Percentiles rank a stretch among this genome's conserved stretches.
phyloP scores from a whole-genome alignment of 768 basidiomycete genomes.

The Dentipellis fragilis region DNA sequence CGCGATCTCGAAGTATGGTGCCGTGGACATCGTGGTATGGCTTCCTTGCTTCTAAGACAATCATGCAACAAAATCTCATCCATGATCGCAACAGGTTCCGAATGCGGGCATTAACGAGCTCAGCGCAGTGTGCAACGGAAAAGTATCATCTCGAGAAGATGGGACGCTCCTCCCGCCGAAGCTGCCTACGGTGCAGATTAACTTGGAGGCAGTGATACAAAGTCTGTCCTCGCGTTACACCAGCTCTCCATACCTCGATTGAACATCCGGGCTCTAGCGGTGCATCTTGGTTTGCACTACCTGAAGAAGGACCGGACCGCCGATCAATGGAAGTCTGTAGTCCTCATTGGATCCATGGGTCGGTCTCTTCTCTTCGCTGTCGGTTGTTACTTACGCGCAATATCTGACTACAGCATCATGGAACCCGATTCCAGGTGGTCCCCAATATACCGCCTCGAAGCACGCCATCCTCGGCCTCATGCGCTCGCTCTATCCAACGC shows the following conservation, averaged over 20 bases:
- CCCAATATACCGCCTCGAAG: conserved; percentile 42
- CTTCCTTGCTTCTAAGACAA: not conserved
- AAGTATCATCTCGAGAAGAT: conserved; percentile 10
- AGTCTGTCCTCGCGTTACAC: conserved; percentile 23
- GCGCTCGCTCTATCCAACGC: conserved; percentile 28
- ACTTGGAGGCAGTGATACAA: conserved; percentile 37
- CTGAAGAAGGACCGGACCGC: conserved; percentile 26
- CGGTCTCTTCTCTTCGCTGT: not conserved
- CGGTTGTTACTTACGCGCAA: not conserved
- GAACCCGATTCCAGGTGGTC: conserved; percentile 30
- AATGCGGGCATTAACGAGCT: conserved; percentile 38
- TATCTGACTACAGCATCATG: conserved; percentile 33
- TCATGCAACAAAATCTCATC: not conserved
- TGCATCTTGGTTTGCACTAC: conserved; percentile 42
- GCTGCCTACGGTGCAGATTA: conserved; percentile 37
- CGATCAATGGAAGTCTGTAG: conserved; percentile 36
- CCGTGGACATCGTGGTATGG: conserved; percentile 45
- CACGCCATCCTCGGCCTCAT: conserved; percentile 45
- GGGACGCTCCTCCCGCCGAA: conserved; percentile 37
- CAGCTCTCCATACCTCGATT: not conserved
- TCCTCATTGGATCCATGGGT: conserved; percentile 50
- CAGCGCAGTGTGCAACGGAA: conserved; percentile 12
- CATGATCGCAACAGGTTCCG: conserved; percentile 25
- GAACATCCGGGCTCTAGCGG: conserved; percentile 22
- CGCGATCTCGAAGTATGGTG: conserved; percentile 33